These are phyloP conservation scores for Aeschynomene evenia DNA, from an alignment of 306 rosid genomes.

Conservation along the genomic window DNA sequence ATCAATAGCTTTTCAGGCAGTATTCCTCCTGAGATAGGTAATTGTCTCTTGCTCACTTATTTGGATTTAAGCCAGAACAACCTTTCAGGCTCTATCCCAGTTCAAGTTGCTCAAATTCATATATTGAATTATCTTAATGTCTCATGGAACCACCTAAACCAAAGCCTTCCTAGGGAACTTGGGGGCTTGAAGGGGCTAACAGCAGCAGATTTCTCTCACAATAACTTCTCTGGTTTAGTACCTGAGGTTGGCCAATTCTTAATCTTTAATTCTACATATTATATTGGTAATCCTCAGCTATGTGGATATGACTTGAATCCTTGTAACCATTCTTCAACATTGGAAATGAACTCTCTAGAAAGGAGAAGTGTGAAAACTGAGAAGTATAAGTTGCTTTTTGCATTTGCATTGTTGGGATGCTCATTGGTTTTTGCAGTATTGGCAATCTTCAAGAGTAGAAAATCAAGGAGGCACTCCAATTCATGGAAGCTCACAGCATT, in stretches of 20 bases:
- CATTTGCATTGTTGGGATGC: constrained; percentile 63
- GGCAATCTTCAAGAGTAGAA: constrained; percentile 67
- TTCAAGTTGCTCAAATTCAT: constrained; percentile 63
- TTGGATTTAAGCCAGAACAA: constrained; percentile 90
- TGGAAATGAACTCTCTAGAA: constrained; percentile 32
- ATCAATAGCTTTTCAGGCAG: constrained; percentile 72
- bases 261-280: constrained; percentile 71
- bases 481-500: constrained; percentile 83
- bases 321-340: constrained; percentile 44
- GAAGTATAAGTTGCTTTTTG: constrained; percentile 72
- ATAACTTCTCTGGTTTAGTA: constrained; percentile 71
- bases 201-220: constrained; percentile 80
- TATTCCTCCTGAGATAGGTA: constrained; percentile 65
- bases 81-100: constrained; percentile 75
- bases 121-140: constrained; percentile 77
- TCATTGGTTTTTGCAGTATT: constrained; percentile 66
- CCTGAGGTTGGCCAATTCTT: constrained; percentile 70
- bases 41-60: constrained; percentile 54
- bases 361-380: constrained; percentile 31
- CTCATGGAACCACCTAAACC: constrained; percentile 77
- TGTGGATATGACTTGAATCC: constrained; percentile 64
- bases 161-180: constrained; percentile 66
- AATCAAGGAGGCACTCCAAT: constrained; percentile 40
- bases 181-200: constrained; percentile 75
- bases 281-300: constrained; percentile 64